Conservation (phyloP, 139 green algal genomes). For the Chlamydomonas asymmetrica region DNA sequence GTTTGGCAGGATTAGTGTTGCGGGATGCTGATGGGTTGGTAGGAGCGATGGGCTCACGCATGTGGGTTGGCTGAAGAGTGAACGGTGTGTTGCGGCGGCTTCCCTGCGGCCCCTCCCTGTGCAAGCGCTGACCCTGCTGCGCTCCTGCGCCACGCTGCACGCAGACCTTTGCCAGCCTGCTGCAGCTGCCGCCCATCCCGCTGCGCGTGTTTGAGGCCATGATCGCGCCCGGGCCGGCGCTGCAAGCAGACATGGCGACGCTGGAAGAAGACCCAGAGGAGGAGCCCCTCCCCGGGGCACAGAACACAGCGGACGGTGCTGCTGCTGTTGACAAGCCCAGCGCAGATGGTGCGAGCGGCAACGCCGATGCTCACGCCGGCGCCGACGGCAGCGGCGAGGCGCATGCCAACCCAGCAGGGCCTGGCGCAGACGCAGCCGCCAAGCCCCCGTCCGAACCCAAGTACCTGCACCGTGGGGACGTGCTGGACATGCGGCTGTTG, state of each 20-base stretch:
- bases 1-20: too few relatives aligned
- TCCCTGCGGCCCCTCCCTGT: too few relatives aligned
- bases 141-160: not conserved
- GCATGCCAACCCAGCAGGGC: too few relatives aligned
- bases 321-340: not conserved
- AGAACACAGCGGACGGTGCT: not conserved
- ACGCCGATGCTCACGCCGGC: too few relatives aligned
- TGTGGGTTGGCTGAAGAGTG: too few relatives aligned
- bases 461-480: not conserved
- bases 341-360: not conserved
- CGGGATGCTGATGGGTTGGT: too few relatives aligned
- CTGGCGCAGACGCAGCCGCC: too few relatives aligned
- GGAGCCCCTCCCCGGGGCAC: not conserved
- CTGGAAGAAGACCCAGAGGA: not conserved
- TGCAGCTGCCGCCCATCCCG: slow-evolving; percentile 71
- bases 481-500: not conserved
- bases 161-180: slow-evolving; percentile 64
- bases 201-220: slow-evolving; percentile 74
- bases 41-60: too few relatives aligned
- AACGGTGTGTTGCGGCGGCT: too few relatives aligned
- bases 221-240: slow-evolving; percentile 57
- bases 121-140: too few relatives aligned
- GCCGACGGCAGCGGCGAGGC: too few relatives aligned
- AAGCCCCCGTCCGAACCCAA: too few relatives aligned
- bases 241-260: slow-evolving; percentile 12